Conservation (phyloP, 2,329 filamentous ascomycete species). For the Sporothrix brasiliensis region DNA sequence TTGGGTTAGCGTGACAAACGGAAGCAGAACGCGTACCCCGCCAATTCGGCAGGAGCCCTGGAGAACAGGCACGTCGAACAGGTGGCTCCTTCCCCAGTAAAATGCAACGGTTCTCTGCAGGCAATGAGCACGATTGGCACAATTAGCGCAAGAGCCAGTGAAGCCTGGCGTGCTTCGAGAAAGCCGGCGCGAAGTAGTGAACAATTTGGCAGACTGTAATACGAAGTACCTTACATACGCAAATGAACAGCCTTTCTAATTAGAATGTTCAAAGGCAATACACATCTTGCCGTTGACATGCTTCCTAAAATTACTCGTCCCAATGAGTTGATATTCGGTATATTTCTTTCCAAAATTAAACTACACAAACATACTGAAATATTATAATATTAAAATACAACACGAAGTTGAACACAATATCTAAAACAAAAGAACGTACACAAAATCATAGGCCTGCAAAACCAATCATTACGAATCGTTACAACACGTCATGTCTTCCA, state of each 20-base stretch:
- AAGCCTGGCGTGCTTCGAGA: background rate
- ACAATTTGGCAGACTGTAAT: background rate
- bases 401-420: background rate
- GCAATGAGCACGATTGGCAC: constrained; percentile 3
- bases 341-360: background rate
- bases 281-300: no score
- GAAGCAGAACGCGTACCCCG: constrained; percentile 27
- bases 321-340: no score
- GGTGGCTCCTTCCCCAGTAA: constrained; percentile 2
- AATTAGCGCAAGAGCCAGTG: constrained; percentile 12
- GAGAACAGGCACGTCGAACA: background rate
- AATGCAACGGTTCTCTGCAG: constrained; percentile 12
- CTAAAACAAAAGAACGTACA: no score
- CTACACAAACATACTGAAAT: background rate
- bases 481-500: background rate
- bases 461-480: constrained; percentile 6
- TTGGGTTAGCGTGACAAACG: constrained; percentile 16
- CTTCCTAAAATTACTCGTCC: no score
- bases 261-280: no score
- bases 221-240: no score
- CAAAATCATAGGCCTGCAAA: background rate
- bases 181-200: background rate
- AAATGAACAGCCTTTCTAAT: no score
- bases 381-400: background rate
- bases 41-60: constrained; percentile 25